Conservation (phyloP, 1,284 basidiomycete species). For the Pyrrhoderma noxium region DNA sequence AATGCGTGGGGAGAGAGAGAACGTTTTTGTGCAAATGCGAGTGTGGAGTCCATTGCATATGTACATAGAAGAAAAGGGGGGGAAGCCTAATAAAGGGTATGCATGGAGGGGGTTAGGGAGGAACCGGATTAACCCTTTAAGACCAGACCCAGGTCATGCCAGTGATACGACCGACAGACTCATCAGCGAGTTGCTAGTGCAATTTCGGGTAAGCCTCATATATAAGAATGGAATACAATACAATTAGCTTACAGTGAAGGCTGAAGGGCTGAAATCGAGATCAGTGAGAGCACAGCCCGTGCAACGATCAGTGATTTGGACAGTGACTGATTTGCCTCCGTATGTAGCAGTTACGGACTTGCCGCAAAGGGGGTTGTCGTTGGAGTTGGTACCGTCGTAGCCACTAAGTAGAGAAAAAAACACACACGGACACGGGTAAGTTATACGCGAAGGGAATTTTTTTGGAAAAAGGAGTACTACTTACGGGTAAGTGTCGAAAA, state of each 20-base stretch:
- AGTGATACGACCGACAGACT: constrained; percentile 23
- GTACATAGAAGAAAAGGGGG: not conserved
- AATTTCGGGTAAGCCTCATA: not conserved
- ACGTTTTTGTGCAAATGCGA: not conserved
- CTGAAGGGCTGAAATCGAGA: constrained; percentile 36
- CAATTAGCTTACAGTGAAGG: constrained; percentile 27
- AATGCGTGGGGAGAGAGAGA: not conserved
- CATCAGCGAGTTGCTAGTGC: constrained; percentile 26
- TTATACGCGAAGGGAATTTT: not conserved
- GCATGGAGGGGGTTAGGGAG: no score
- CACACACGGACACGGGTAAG: not conserved
- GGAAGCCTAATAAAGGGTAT: not conserved
- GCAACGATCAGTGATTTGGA: constrained; percentile 37
- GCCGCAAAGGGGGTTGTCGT: constrained; percentile 41
- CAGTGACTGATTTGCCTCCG: constrained; percentile 30
- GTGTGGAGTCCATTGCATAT: not conserved
- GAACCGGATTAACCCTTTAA: not conserved
- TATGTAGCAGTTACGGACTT: constrained; percentile 28
- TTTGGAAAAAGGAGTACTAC: constrained; percentile 11
- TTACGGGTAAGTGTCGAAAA: constrained; percentile 36
- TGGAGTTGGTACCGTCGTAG: constrained; percentile 32
- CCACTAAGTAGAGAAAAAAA: constrained; percentile 17
- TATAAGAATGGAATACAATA: not conserved
- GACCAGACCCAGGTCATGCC: constrained; percentile 18
- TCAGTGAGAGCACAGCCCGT: constrained; percentile 31